Base-by-base conservation (phyloP, 495 filamentous ascomycete species). In the Penicillium waksmanii region DNA sequence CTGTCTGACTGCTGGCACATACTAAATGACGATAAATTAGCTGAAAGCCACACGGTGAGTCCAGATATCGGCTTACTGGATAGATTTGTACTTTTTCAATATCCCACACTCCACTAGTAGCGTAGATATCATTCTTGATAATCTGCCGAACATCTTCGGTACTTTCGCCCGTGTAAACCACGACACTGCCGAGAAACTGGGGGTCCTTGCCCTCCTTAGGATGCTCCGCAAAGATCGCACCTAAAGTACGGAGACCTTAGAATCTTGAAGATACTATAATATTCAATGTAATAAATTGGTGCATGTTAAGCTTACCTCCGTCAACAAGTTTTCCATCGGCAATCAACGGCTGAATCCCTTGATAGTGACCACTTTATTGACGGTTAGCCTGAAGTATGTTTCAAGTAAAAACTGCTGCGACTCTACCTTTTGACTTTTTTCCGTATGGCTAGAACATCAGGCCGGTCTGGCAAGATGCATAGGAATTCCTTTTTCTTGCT, bases 51-150 rank as follows among this genome's bases (percentile, higher is more conserved):
- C 18, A 54, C 11, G 13, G 23, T 19, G 23, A 25, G 27, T 31
- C 27, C 27, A 31, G 31, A 9, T 48, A 25, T n/a, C 19, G 31
- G 63, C 72, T 62, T 54, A 78, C 74, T 19, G 76, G 74, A 61
- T 69, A 56, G 17, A 78, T 71, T 34, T 73, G 65, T 23, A 89
- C 85, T 71, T 90, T 93, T 8, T 87, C 83, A 61, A 85, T 78
- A 80, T 96, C 90, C 92, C 92, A 96, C 5, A 96, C 89, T 6
- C 83, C 85, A n/a, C 63, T 73, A 55, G 68, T 77, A 25, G 78
- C 79, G 64, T 95, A 95, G 2, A 89, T 73, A 66, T 96, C 91
- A 23, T 84, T 74, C 64, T 82, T 82, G 53, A 96, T 67, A 5
- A 77, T 65, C 64, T 85, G 76, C 13, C 87, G 63, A 1, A 93